These are phyloP conservation scores for Leucocoprinus leucothites DNA, from an alignment of 768 basidiomycete species.

Conservation along the genomic window DNA sequence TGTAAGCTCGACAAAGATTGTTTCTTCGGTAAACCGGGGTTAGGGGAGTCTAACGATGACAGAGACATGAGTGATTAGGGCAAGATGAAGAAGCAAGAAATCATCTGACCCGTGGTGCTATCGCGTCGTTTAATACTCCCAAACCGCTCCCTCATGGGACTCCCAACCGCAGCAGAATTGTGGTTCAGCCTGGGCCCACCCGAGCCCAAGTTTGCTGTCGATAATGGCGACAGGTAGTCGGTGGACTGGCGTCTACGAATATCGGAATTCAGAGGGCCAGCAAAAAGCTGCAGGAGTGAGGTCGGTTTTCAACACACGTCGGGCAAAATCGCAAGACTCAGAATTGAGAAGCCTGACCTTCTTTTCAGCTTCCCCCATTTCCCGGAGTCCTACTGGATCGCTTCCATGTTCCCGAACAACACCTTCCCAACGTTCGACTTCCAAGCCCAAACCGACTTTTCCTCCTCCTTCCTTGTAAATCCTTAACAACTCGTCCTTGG, in stretches of 20 bases:
- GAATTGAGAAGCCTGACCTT: conserved; percentile 57
- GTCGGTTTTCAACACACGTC: conserved; percentile 27
- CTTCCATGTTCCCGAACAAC: conserved; percentile 73
- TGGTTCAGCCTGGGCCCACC: conserved; percentile 62
- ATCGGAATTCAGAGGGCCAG: conserved; percentile 82
- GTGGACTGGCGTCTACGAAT: conserved; percentile 81
- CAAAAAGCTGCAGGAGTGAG: conserved; percentile 50
- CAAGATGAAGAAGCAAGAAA: conserved; percentile 9
- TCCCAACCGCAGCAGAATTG: conserved; percentile 38
- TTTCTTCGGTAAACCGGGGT: conserved; percentile 58
- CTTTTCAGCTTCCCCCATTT: conserved; percentile 81
- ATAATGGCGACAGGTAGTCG: conserved; percentile 63
- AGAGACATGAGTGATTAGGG: conserved; percentile 16
- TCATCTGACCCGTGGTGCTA: conserved; percentile 52
- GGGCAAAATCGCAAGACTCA: conserved; percentile 21
- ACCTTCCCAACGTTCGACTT: conserved; percentile 89
- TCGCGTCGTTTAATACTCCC: conserved; percentile 64
- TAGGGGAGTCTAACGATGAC: conserved; percentile 49
- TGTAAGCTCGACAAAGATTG: conserved; percentile 65
- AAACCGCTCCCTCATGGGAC: conserved; percentile 68
- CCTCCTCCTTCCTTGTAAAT: conserved; percentile 81
- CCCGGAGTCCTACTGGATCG: conserved; percentile 75
- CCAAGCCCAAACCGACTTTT: conserved; percentile 70
- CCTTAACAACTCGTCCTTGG: conserved; percentile 79
- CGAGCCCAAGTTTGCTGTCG: conserved; percentile 40